Conservation (phyloP, 2,329 filamentous ascomycete species). For the Colletotrichum sp. region DNA sequence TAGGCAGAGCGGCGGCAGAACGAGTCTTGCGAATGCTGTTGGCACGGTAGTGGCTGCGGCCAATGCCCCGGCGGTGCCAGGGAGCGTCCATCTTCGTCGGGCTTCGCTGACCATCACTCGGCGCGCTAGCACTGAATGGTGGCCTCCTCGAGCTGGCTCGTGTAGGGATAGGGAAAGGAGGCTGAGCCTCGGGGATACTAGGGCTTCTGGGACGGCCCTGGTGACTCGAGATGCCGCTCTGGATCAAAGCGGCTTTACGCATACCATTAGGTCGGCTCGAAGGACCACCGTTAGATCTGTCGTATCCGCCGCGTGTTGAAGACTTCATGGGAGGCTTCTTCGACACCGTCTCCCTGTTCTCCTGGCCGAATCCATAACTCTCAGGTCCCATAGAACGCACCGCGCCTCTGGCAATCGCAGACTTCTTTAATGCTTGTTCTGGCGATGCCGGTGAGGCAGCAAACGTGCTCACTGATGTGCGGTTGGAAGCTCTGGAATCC, state of each 20-base stretch:
- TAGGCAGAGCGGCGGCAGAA: slow-evolving; percentile 76
- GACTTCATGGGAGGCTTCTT: slow-evolving; percentile 34
- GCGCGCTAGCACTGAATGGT: slow-evolving; percentile 66
- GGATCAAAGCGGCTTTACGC: slow-evolving; percentile 79
- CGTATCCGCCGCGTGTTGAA: slow-evolving; percentile 35
- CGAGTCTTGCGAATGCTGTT: slow-evolving; percentile 81
- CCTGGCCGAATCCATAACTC: slow-evolving; percentile 47
- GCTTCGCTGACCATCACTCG: slow-evolving; percentile 76
- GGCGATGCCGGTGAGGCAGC: slow-evolving; percentile 47
- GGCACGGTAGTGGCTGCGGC: slow-evolving; percentile 53
- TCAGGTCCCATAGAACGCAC: slow-evolving; percentile 44
- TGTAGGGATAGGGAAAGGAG: slow-evolving; percentile 91
- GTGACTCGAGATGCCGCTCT: slow-evolving; percentile 76
- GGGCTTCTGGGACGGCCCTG: slow-evolving; percentile 67
- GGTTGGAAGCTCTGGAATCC: slow-evolving; percentile 42
- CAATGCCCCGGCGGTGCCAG: slow-evolving; percentile 58
- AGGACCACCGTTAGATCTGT: slow-evolving; percentile 42
- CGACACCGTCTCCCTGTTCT: slow-evolving; percentile 32
- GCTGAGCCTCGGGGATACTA: slow-evolving; percentile 65
- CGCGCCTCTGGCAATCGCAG: slow-evolving; percentile 24
- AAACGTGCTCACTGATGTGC: slow-evolving; percentile 41
- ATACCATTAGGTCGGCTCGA: slow-evolving; percentile 64
- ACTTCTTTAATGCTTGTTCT: slow-evolving; percentile 42
- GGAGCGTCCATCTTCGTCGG: slow-evolving; percentile 66
- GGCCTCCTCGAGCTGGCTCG: slow-evolving; percentile 85